Evolutionary conservation across 805 yeast genomes (phyloP).

Genomic region (Zygoascus flipseniorum): DNA sequence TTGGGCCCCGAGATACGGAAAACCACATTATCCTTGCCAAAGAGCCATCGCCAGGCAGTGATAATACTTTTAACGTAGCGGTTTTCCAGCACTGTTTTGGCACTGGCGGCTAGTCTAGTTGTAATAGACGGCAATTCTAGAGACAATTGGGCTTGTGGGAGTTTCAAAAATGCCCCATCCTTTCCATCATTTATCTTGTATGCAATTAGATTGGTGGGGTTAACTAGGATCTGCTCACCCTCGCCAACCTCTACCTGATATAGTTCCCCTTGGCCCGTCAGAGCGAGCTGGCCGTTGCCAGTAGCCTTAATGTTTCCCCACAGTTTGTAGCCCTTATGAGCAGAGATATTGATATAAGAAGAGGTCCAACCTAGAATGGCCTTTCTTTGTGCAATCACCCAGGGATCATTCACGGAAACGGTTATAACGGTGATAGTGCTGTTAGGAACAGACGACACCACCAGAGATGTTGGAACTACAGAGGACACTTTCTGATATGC

Average conservation of each 20-base stretch:
- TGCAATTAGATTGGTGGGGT: conserved; percentile 37
- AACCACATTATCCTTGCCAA: conserved; percentile 19
- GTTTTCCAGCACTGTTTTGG: background rate
- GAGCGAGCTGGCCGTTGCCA: conserved; percentile 36
- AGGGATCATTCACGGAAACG: conserved; percentile 25
- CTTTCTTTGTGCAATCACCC: conserved; percentile 34
- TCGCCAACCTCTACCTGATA: conserved; percentile 30
- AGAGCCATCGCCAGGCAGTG: background rate
- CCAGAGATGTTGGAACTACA: conserved; percentile 24
- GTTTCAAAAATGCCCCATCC: conserved; percentile 9
- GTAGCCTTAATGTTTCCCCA: conserved; percentile 27
- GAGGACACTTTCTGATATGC: conserved; percentile 28
- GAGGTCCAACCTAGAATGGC: conserved; percentile 42
- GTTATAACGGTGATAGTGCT: conserved; percentile 30
- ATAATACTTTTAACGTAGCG: background rate
- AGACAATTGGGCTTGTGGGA: conserved; percentile 7
- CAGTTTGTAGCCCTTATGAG: conserved; percentile 11
- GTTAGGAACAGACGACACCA: conserved; percentile 16
- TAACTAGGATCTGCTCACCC: conserved; percentile 32
- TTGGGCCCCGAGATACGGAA: conserved; percentile 23
- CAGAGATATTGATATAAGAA: conserved; percentile 11
- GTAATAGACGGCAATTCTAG: conserved; percentile 3
- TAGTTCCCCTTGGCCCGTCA: conserved; percentile 34
- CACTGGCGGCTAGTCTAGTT: background rate
- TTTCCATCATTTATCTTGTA: conserved; percentile 18